Percentiles rank a stretch among this genome's conserved stretches.
Evolutionary conservation across 208 protist genomes (phyloP).

Genomic region (Spongospora subterranea): DNA sequence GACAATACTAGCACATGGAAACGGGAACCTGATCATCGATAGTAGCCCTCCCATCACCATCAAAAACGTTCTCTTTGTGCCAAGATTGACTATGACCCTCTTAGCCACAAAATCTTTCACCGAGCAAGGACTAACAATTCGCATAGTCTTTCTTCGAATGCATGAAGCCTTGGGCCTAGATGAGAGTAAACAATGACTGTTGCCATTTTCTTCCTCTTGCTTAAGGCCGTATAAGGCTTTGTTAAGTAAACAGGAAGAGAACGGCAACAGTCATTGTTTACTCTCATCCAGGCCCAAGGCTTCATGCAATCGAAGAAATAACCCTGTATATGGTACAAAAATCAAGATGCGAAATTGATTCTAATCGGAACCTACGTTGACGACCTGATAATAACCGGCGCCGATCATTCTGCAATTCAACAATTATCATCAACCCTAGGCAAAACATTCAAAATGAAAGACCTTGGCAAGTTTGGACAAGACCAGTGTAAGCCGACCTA

Average conservation of each 20-base stretch:
- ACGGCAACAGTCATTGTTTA: constrained; percentile 17
- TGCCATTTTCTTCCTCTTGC: background rate
- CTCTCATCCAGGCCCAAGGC: background rate
- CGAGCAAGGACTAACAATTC: too few relatives aligned
- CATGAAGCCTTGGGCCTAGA: background rate
- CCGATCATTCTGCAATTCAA: background rate
- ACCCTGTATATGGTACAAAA: background rate
- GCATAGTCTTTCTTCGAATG: background rate
- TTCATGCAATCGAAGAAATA: background rate
- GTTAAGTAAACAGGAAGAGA: constrained; percentile 19
- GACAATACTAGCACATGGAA: too few relatives aligned
- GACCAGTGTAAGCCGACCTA: background rate
- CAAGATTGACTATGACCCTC: too few relatives aligned
- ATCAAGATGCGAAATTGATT: background rate
- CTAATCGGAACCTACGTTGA: background rate
- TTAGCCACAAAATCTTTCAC: too few relatives aligned
- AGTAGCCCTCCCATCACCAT: too few relatives aligned
- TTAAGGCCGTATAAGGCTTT: too few relatives aligned
- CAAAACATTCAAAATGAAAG: constrained; percentile 4
- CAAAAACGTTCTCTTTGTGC: too few relatives aligned
- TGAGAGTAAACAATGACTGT: background rate
- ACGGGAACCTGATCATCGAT: too few relatives aligned
- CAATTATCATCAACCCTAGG: background rate
- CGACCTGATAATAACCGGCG: background rate
- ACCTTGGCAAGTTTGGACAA: background rate